A percentile compares a stretch with the other conserved stretches of the same genome.
Evolutionary conservation across 495 filamentous ascomycete species (phyloP).

Genomic region (Penicillium egyptiacum): DNA sequence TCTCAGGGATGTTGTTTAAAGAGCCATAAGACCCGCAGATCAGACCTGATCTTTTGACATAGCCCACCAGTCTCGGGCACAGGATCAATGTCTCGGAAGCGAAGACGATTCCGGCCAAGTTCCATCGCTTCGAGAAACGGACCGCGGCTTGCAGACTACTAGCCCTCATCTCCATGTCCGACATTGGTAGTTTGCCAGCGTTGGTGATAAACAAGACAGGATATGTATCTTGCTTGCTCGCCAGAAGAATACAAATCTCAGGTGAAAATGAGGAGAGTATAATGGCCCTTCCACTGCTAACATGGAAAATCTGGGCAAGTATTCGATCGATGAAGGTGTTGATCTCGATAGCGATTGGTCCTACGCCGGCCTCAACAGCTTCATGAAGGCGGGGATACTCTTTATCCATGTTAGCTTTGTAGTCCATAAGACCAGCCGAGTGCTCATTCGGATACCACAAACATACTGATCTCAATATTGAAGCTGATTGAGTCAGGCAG

Average conservation of each 20-base stretch:
- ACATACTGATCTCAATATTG: slow-evolving; percentile 43
- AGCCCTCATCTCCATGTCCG: slow-evolving; percentile 30
- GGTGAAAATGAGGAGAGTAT: slow-evolving; percentile 46
- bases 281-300: slow-evolving; percentile 28
- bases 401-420: not conserved
- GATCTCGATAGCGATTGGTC: slow-evolving; percentile 36
- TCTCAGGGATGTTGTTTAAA: slow-evolving; percentile 34
- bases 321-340: slow-evolving; percentile 45
- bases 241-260: slow-evolving; percentile 43
- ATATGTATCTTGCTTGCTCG: slow-evolving; percentile 38
- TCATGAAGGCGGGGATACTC: slow-evolving; percentile 40
- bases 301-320: slow-evolving; percentile 28
- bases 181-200: slow-evolving; percentile 31
- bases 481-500: slow-evolving; percentile 35
- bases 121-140: slow-evolving; percentile 39
- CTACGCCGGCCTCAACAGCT: slow-evolving; percentile 38
- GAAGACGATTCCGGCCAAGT: slow-evolving; percentile 36
- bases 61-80: slow-evolving; percentile 32
- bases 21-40: slow-evolving; percentile 33
- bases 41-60: slow-evolving; percentile 23
- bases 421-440: too few species aligned
- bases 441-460: not conserved
- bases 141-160: slow-evolving; percentile 40
- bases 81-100: slow-evolving; percentile 35
- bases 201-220: slow-evolving; percentile 45